Evolutionary conservation across 2,329 filamentous ascomycete genomes (phyloP), one percentile per base, ranked within the genome.

Genomic region (Chaetomiaceae sp.): DNA sequence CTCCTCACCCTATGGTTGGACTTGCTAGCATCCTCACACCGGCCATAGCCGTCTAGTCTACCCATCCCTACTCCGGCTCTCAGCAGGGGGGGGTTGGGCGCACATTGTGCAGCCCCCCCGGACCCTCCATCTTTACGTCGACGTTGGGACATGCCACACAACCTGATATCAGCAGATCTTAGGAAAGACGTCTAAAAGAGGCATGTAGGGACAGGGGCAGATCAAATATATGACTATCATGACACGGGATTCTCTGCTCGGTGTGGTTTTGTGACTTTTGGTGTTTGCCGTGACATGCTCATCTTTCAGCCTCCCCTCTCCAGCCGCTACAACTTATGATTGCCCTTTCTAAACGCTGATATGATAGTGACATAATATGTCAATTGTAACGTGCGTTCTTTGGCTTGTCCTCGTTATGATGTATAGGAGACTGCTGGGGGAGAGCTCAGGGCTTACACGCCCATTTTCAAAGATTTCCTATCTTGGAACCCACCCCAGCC

Each of bases 201-300:
- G 13, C 41, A 58, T 59, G 27, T 60, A 58, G 48, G 54, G 51
- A 51, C 55, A 51, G 44, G 52, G 54, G 41, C 40, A 54, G 54
- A 50, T 32, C 18, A 49, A 58, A 60, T 59, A 62, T 60, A 62
- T 52, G 51, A 62, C 47, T 55, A 59, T 56, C 25, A 53, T 50
- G 55, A 57, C 48, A 11, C 3, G 18, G 10, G 16, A 11, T 7
- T 6, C 3, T 13, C 3, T 36, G 23, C 18, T 14, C 6, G 4
- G 18, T 36, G 23, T 44, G 23, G 16, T 21, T n/a, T 21, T 9
- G 8, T 46, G 32, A 16, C 27, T 7, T 33, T 23, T 25, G 21
- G 13, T 27, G 43, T 36, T 18, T 9, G 25, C 9, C 25, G 25
- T 27, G 25, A 27, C 25, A 27, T 27, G 25, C 25, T 27, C 9